phyloP scores from a whole-genome alignment of 2,329 filamentous ascomycete genomes.

The Zalaria sp. region DNA sequence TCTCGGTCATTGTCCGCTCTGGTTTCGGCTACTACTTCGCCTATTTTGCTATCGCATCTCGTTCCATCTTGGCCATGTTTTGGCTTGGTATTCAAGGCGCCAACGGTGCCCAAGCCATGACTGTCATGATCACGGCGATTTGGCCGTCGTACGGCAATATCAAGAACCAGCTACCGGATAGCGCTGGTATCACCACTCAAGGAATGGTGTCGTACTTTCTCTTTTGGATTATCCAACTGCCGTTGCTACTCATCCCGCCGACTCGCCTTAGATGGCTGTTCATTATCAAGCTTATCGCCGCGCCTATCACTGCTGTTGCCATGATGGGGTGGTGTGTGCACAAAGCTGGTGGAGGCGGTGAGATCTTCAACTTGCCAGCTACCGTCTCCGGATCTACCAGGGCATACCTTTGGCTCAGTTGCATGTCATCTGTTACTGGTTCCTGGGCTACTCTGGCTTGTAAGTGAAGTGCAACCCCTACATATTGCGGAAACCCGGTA shows the following conservation, averaged over 20 bases:
- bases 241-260: slow-evolving; percentile 41
- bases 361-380: slow-evolving; percentile 16
- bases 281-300: slow-evolving; percentile 26
- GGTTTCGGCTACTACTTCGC: slow-evolving; percentile 45
- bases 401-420: slow-evolving; percentile 14
- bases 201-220: slow-evolving; percentile 44
- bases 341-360: slow-evolving; percentile 15
- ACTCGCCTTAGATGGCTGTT: slow-evolving; percentile 41
- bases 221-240: slow-evolving; percentile 43
- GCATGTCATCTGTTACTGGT: slow-evolving; percentile 16
- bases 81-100: slow-evolving; percentile 55
- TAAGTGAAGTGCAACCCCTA: not conserved
- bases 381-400: slow-evolving; percentile 12
- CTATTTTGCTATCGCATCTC: slow-evolving; percentile 39
- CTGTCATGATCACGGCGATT: slow-evolving; percentile 39
- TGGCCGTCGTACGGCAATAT: slow-evolving; percentile 31
- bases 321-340: slow-evolving; percentile 7
- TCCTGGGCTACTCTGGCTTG: slow-evolving; percentile 18
- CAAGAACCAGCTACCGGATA: slow-evolving; percentile 31
- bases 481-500: not conserved
- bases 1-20: slow-evolving; percentile 41
- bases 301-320: slow-evolving; percentile 6
- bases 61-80: slow-evolving; percentile 41
- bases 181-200: slow-evolving; percentile 40
- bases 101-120: slow-evolving; percentile 43